phyloP scores from a whole-genome alignment of 352 stramenopile species.

The Phytophthora macrochlamydospora region DNA sequence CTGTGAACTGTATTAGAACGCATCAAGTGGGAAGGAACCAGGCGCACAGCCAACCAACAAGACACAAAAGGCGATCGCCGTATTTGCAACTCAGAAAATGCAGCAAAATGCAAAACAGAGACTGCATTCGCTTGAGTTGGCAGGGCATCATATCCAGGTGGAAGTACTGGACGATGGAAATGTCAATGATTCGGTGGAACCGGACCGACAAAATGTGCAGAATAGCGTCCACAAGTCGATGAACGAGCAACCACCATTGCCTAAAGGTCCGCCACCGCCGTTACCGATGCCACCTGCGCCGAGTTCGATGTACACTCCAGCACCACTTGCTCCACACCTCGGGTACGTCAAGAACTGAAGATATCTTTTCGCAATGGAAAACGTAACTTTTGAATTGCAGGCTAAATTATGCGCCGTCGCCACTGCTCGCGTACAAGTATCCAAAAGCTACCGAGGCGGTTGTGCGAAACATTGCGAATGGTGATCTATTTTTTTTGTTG shows the following conservation, averaged over 20 bases:
- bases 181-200: constrained; percentile 11
- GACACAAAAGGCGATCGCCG: constrained; percentile 54
- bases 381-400: constrained; percentile 26
- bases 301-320: constrained; percentile 33
- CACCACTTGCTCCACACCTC: constrained; percentile 72
- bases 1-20: constrained; percentile 16
- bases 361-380: background rate
- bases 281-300: constrained; percentile 23
- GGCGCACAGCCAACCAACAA: constrained; percentile 13
- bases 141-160: constrained; percentile 52
- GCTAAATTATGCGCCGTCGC: constrained; percentile 85
- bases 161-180: constrained; percentile 25
- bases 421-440: constrained; percentile 89
- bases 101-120: constrained; percentile 45
- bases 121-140: constrained; percentile 57
- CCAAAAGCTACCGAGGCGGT: constrained; percentile 75
- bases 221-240: background rate
- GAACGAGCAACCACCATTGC: constrained; percentile 30
- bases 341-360: constrained; percentile 40
- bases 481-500: constrained; percentile 32
- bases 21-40: constrained; percentile 39
- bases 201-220: constrained; percentile 6
- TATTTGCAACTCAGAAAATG: constrained; percentile 38
- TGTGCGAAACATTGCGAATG: constrained; percentile 89
- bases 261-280: constrained; percentile 37